A percentile compares a stretch with the other conserved stretches of the same genome.
phyloP scores from a whole-genome alignment of 2,329 filamentous ascomycete species.

The Epichloe hybrida region DNA sequence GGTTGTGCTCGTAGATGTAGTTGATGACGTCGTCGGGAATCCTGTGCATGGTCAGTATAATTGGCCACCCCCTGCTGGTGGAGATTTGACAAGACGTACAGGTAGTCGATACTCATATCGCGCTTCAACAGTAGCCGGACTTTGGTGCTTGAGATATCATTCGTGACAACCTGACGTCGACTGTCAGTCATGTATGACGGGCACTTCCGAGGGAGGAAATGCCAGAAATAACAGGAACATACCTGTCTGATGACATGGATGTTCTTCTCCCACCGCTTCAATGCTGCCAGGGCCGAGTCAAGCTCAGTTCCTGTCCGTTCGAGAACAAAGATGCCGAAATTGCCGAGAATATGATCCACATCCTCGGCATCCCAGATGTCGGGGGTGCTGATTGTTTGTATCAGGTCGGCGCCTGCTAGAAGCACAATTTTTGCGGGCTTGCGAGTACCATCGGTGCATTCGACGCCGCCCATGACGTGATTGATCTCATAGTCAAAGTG shows the following conservation, averaged over 20 bases:
- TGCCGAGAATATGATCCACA: slow-evolving; percentile 73
- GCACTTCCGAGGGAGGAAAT: not conserved
- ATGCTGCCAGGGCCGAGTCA: slow-evolving; percentile 69
- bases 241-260: slow-evolving; percentile 64
- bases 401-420: slow-evolving; percentile 65
- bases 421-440: slow-evolving; percentile 62
- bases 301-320: slow-evolving; percentile 81
- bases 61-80: not conserved
- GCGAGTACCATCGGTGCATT: slow-evolving; percentile 50
- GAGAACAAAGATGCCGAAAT: slow-evolving; percentile 75
- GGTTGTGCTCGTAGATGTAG: slow-evolving; percentile 54
- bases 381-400: slow-evolving; percentile 58
- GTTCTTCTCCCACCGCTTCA: slow-evolving; percentile 74
- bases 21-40: slow-evolving; percentile 59
- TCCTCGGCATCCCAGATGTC: slow-evolving; percentile 76
- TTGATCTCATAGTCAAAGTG: slow-evolving; percentile 91
- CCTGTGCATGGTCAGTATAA: slow-evolving; percentile 8
- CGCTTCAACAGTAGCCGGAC: slow-evolving; percentile 68
- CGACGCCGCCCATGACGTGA: slow-evolving; percentile 58
- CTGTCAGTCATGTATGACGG: not conserved
- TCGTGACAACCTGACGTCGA: slow-evolving; percentile 44
- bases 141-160: slow-evolving; percentile 63
- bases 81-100: slow-evolving; percentile 12
- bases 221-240: not conserved
- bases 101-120: slow-evolving; percentile 70